Conservation (phyloP, 257 asterid species). For the Gardenia jasminoides region DNA sequence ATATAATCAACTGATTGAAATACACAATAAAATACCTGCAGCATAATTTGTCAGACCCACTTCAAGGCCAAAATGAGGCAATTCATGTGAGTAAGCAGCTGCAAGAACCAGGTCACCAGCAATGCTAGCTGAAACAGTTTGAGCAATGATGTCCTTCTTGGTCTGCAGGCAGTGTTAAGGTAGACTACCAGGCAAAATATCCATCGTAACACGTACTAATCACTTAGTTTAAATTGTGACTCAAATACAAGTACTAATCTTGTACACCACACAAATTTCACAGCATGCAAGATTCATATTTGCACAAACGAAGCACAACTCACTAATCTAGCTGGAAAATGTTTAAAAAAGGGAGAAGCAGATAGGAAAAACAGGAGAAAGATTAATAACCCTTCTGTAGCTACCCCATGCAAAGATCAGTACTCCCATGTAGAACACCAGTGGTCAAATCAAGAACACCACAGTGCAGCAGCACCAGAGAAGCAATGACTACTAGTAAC, state of each 20-base stretch:
- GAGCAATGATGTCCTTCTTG: constrained; percentile 66
- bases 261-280: background rate
- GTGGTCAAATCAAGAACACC: background rate
- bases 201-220: background rate
- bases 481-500: background rate
- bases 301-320: background rate
- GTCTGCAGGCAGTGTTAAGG: constrained; percentile 48
- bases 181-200: background rate
- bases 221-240: background rate
- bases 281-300: background rate
- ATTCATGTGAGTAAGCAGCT: constrained; percentile 62
- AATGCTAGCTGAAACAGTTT: constrained; percentile 62
- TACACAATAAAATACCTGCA: constrained; percentile 41
- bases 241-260: background rate
- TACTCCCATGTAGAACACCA: no score
- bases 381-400: background rate
- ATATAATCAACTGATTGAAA: background rate
- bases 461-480: background rate
- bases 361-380: background rate
- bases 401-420: background rate
- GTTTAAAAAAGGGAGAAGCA: background rate
- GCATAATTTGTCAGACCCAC: constrained; percentile 69
- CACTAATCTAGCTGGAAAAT: background rate
- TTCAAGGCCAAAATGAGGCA: constrained; percentile 65
- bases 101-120: constrained; percentile 65